Base-by-base conservation (phyloP, 2,329 filamentous ascomycete genomes). In the Aspergillus sojae region DNA sequence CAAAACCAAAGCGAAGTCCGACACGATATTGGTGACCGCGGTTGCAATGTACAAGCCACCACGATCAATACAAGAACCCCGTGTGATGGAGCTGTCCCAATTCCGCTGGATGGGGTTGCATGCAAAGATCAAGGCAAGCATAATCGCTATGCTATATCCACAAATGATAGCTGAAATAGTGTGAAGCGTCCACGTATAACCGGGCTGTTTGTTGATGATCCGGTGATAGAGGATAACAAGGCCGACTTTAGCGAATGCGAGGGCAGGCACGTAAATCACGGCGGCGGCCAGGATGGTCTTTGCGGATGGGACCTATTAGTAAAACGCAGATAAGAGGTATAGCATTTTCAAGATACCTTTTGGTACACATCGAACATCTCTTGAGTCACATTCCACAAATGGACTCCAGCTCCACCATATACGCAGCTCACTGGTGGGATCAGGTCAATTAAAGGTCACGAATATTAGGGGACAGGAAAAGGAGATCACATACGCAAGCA, bases 221-320 rank as follows among this genome's bases (percentile, higher is more conserved):
- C 68, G 69, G 58, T 69, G 62, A 59, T 71, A 72, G 48, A 72
- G 68, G 43, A 72, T 69, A 10, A 72, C 65, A 3, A 72, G 66
- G 48, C 60, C 65, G 43, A 67, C 58, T 61, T 72, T 72, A 48
- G 70, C 70, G 43, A 70, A 64, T 19, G 62, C 67, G 12, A 72
- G 67, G 23, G 66, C 63, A 4, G 69, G 67, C 11, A 72, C 62
- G 57, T 72, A 72, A 53, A 71, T 57, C 14, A 71, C 50, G 5
- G 66, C 64, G 14, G 67, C 67, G 28, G 64, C 57, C 45, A 71
- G 26, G 19, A 36, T 36, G 14, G 34, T 36, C 34, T 36, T 36
- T 36, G 34, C 14, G 14, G 34, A 16, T 14, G 14, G 6, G 2
- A 36, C 14, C 34, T 36, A 36, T 36, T 36, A 36, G 16, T 6